Percentiles rank a stretch among this genome's conserved stretches.
These are phyloP conservation scores for Barnettozyma botsteinii DNA, from an alignment of 805 yeast genomes.

Conservation along the genomic window DNA sequence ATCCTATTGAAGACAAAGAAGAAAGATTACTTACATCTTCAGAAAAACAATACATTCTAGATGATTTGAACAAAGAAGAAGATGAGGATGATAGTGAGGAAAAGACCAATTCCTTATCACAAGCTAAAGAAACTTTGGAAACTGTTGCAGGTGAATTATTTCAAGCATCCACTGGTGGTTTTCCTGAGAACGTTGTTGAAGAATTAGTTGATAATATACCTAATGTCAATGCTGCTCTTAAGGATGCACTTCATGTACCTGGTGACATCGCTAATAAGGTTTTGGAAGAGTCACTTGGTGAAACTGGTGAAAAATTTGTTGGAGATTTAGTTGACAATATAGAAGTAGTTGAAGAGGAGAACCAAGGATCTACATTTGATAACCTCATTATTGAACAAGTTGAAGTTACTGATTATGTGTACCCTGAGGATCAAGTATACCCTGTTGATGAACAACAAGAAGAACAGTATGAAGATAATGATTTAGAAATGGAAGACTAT, in stretches of 20 bases:
- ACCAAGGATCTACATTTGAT: not conserved
- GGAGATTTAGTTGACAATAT: conserved; percentile 4
- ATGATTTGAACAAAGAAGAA: not conserved
- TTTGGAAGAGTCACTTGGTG: conserved; percentile 7
- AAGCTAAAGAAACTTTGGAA: not conserved
- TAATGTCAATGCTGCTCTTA: not conserved
- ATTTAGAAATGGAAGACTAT: no score
- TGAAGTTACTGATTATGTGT: conserved; percentile 7
- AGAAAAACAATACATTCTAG: no score
- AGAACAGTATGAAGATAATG: not conserved
- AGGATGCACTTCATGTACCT: not conserved
- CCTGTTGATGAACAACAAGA: not conserved
- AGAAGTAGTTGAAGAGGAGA: not conserved
- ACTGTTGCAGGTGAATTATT: not conserved
- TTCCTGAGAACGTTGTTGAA: conserved; percentile 8
- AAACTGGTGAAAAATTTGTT: conserved; percentile 7
- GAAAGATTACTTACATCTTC: no score
- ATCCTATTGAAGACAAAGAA: no score
- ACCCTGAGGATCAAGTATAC: conserved; percentile 6
- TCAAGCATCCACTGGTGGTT: conserved; percentile 15
- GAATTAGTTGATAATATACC: not conserved
- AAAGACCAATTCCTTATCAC: not conserved
- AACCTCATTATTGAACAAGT: conserved; percentile 9
- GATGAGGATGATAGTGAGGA: not conserved
- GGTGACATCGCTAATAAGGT: conserved; percentile 3